Evolutionary conservation across 352 stramenopile species (phyloP), one percentile per base, ranked within the genome.

Genomic region (Globisporangium solare): DNA sequence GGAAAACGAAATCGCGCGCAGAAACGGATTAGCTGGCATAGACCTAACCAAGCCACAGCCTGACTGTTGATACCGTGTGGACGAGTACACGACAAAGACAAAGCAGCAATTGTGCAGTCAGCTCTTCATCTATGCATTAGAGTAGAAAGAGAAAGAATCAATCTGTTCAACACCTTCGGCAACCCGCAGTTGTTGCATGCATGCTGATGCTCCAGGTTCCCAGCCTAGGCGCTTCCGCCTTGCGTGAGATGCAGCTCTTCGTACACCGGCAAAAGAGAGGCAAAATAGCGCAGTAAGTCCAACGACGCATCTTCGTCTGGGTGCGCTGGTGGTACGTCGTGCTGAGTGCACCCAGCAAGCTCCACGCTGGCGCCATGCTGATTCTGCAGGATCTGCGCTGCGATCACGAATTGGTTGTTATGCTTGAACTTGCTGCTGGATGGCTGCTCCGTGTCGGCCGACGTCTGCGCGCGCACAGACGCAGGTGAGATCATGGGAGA

Each of bases 241-340:
- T 64, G 49, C 24, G 58, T 55, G 24, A 89, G 47, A 56, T 88
- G 67, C 11, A 89, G 58, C n/a, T 83, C 76, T 56, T 89, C 80
- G 41, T 76, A 86, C 6, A 86, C 68, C 15, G 78, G 74, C 48
- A 89, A 49, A 49, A 75, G 65, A 13, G 63, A 66, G 17, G 74
- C 71, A 21, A 91, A 69, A 41, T 84, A 73, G 46, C 86, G 78
- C 8, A 87, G 51, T n/a, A 89, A 54, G 15, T 82, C 59, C 24
- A 83, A 64, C 11, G 66, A 60, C 10, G 68, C 63, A 20, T 39
- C 35, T 20, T 77, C 63, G 17, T 60, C 14, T 10, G 4, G 21
- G 47, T 58, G 57, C 57, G 54, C n/a, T 57, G 49, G n/a, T 70
- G 40, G 22, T 4, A 47, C 20, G 2, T 76, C 65, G 53, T 83